Base-by-base conservation (phyloP, 2,329 filamentous ascomycete genomes). In the Metarhizium album region DNA sequence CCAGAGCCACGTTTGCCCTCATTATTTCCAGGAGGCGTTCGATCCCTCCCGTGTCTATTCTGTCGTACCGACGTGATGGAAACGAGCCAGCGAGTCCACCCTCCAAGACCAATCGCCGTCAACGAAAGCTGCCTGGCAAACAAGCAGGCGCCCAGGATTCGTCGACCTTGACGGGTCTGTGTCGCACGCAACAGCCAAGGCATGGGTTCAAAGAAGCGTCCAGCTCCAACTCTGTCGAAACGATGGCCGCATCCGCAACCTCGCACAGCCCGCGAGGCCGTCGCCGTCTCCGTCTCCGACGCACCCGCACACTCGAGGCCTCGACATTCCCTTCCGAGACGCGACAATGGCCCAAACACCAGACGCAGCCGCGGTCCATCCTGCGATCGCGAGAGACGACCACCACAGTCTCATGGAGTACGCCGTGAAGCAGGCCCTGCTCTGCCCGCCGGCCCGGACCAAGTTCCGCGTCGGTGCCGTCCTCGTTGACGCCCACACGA, bases 381-480 rank as follows among this genome's bases (percentile, higher is more conserved):
- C 37, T 14, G 8, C 20, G 5, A 4, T 40, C 11, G 37, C 18
- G 18, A 18, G n/a, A 4, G 20, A 40, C n/a, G 8, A 40, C 14
- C 37, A 40, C 37, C 37, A 22, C 18, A 22, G 37, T 6, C 69
- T 65, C 52, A 72, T 73, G 68, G 59, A 64, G 33, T 63, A 63
- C 40, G 68, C 68, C 9, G 56, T 71, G 13, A 52, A 59, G 1
- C 57, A 62, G 38, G 70, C 69, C 1, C 58, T 56, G 2, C 59
- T 61, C 11, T 71, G 67, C 1, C 67, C 68, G 2, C 68, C 68
- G 7, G 61, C 59, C 3, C 50, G 56, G 9, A 63, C 62, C 31
- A 70, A 71, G 48, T 72, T 71, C 51, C 69, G 67, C 45, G 68
- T 72, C 14, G 69, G 70, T 4, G 69, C 70, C 2, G 61, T 70